A percentile compares a stretch with the other conserved stretches of the same genome.
phyloP scores from a whole-genome alignment of 108 stramenopile genomes.

The Cyclostephanos tholiformis region DNA sequence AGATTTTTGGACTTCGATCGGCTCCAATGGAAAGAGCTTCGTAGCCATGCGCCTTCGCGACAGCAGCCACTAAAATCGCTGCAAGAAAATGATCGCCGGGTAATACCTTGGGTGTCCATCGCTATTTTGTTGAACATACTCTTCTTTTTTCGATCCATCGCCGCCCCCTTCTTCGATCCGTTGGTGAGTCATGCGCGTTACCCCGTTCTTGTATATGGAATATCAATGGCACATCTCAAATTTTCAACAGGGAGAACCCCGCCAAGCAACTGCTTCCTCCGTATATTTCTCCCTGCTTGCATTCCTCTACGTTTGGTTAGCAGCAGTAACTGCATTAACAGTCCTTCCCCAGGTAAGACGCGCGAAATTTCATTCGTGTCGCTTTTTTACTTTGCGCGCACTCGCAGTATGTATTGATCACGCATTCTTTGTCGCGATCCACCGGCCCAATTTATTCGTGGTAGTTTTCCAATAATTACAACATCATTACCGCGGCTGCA shows the following conservation, averaged over 20 bases:
- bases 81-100: slow-evolving; percentile 23
- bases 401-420: neutral
- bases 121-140: slow-evolving; percentile 43
- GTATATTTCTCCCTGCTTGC: slow-evolving; percentile 52
- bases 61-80: neutral
- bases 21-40: neutral
- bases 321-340: slow-evolving; percentile 49
- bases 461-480: slow-evolving; percentile 50
- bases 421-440: too few relatives aligned
- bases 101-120: slow-evolving; percentile 46
- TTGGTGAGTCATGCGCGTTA: slow-evolving; percentile 24
- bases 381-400: neutral
- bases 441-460: neutral
- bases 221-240: neutral
- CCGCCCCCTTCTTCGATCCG: slow-evolving; percentile 51
- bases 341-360: slow-evolving; percentile 35
- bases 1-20: neutral
- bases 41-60: neutral
- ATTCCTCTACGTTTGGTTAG: slow-evolving; percentile 52
- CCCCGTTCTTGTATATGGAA: neutral
- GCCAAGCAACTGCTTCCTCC: slow-evolving; percentile 45
- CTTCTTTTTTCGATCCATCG: slow-evolving; percentile 43
- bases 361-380: neutral
- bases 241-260: slow-evolving; percentile 45
- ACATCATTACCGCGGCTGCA: slow-evolving; percentile 54